These are phyloP conservation scores for Colletotrichum noveboracense DNA, from an alignment of 2,329 filamentous ascomycete species.

Conservation along the genomic window DNA sequence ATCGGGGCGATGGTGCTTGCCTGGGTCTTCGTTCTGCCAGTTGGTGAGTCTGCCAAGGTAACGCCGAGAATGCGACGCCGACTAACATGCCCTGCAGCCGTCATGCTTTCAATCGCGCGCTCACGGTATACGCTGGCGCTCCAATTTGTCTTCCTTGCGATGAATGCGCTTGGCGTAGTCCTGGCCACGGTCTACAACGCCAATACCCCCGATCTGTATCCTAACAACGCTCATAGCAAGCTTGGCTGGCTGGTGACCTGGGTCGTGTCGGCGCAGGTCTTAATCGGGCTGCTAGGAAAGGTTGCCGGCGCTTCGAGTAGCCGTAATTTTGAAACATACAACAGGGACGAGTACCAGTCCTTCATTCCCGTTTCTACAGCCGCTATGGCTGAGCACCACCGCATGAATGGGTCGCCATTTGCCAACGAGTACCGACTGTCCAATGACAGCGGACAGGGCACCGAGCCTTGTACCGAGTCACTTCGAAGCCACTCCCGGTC, in stretches of 20 bases:
- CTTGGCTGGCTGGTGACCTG: slow-evolving; percentile 85
- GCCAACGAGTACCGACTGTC: slow-evolving; percentile 59
- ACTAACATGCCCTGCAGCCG: slow-evolving; percentile 53
- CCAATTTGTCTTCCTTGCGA: slow-evolving; percentile 71
- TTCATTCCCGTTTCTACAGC: slow-evolving; percentile 69
- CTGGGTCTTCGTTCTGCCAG: slow-evolving; percentile 76
- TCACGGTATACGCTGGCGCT: slow-evolving; percentile 74
- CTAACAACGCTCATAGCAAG: slow-evolving; percentile 86
- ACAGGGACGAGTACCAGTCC: slow-evolving; percentile 53
- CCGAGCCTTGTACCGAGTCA: slow-evolving; percentile 71
- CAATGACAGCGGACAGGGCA: slow-evolving; percentile 77
- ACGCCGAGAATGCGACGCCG: neutral
- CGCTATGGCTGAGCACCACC: slow-evolving; percentile 58
- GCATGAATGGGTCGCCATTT: slow-evolving; percentile 27
- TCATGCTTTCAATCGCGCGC: slow-evolving; percentile 84
- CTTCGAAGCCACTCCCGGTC: slow-evolving; percentile 70
- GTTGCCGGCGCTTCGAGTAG: slow-evolving; percentile 48
- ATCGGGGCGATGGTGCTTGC: slow-evolving; percentile 72
- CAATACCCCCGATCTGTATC: slow-evolving; percentile 84
- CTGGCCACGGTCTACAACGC: slow-evolving; percentile 76
- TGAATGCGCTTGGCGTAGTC: slow-evolving; percentile 69
- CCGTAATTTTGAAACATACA: neutral
- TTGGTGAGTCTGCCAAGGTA: slow-evolving; percentile 58
- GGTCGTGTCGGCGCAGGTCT: slow-evolving; percentile 72
- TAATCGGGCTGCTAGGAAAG: slow-evolving; percentile 69